These are phyloP conservation scores for Fusarium sp. DNA, from an alignment of 2,329 filamentous ascomycete genomes.

Conservation along the genomic window DNA sequence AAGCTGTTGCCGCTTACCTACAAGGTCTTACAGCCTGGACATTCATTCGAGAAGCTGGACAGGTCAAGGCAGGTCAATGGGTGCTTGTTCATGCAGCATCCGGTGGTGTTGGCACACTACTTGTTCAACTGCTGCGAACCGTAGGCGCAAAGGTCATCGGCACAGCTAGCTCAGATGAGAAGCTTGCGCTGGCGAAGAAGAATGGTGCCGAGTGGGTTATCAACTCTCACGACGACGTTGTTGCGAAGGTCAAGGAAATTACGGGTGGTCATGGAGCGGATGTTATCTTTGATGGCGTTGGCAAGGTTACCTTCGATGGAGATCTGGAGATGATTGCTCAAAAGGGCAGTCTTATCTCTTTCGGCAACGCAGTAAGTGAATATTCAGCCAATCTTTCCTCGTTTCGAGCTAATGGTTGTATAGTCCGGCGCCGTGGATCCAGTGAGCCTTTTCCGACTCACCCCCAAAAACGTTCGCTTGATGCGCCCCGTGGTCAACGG, in stretches of 20 bases:
- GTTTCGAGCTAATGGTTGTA: constrained; percentile 18
- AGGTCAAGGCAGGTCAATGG: constrained; percentile 83
- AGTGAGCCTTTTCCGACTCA: constrained; percentile 66
- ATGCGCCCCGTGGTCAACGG: constrained; percentile 79
- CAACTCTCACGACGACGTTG: constrained; percentile 74
- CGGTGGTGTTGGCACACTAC: constrained; percentile 81
- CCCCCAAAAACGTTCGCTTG: constrained; percentile 81
- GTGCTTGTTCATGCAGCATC: constrained; percentile 87
- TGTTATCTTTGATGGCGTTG: constrained; percentile 88
- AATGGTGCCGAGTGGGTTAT: constrained; percentile 80
- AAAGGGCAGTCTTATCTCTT: constrained; percentile 83
- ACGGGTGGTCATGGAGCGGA: constrained; percentile 79
- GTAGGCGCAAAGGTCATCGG: constrained; percentile 84
- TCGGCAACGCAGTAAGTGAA: constrained; percentile 78
- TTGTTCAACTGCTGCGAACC: constrained; percentile 79
- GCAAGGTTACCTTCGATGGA: constrained; percentile 85
- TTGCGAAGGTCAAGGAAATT: constrained; percentile 72
- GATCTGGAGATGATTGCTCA: constrained; percentile 79
- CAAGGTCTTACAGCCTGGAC: constrained; percentile 88
- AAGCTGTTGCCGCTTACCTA: constrained; percentile 77
- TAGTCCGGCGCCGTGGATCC: constrained; percentile 80
- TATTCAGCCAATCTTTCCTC: neutral
- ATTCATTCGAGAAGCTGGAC: constrained; percentile 79
- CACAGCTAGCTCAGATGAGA: constrained; percentile 79
- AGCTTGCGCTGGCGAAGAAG: constrained; percentile 75